Conservation (phyloP, 805 yeast species). For the Wickerhamiella slavikovae region DNA sequence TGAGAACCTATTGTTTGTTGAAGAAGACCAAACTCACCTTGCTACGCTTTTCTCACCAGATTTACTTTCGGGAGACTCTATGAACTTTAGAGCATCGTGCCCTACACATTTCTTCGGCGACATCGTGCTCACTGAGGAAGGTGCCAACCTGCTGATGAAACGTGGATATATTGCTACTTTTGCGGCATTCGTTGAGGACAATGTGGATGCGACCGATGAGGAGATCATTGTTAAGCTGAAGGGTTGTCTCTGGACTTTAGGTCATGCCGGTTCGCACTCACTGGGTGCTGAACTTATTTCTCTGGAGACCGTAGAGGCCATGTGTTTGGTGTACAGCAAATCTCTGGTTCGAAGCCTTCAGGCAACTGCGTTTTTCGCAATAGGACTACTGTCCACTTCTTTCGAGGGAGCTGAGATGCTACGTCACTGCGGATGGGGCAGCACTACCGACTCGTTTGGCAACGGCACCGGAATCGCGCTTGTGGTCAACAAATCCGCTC, state of each 20-base stretch:
- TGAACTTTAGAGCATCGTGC: background rate
- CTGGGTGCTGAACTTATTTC: slow-evolving; percentile 39
- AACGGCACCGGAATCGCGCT: slow-evolving; percentile 9
- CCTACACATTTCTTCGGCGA: slow-evolving; percentile 66
- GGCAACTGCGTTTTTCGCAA: slow-evolving; percentile 56
- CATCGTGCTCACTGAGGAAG: slow-evolving; percentile 62
- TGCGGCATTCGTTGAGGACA: slow-evolving; percentile 13
- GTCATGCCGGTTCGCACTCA: slow-evolving; percentile 55
- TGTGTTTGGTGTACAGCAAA: slow-evolving; percentile 28
- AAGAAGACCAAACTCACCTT: background rate
- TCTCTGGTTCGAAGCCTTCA: slow-evolving; percentile 38
- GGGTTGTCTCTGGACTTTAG: slow-evolving; percentile 73
- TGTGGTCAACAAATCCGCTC: background rate
- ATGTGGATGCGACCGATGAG: slow-evolving; percentile 14
- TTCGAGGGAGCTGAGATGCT: slow-evolving; percentile 65
- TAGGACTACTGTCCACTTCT: slow-evolving; percentile 57
- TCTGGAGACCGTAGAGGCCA: slow-evolving; percentile 25
- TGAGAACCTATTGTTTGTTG: slow-evolving; percentile 1
- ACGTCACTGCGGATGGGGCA: slow-evolving; percentile 62
- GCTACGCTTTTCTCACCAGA: too few relatives aligned
- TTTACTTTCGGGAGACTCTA: background rate
- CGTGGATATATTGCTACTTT: slow-evolving; percentile 22
- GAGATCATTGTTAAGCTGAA: slow-evolving; percentile 30
- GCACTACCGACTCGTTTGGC: slow-evolving; percentile 19
- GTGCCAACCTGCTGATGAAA: slow-evolving; percentile 38